A percentile compares a stretch with the other conserved stretches of the same genome.
Evolutionary conservation across 139 green algal genomes (phyloP).

Genomic region (Volvox reticuliferus): DNA sequence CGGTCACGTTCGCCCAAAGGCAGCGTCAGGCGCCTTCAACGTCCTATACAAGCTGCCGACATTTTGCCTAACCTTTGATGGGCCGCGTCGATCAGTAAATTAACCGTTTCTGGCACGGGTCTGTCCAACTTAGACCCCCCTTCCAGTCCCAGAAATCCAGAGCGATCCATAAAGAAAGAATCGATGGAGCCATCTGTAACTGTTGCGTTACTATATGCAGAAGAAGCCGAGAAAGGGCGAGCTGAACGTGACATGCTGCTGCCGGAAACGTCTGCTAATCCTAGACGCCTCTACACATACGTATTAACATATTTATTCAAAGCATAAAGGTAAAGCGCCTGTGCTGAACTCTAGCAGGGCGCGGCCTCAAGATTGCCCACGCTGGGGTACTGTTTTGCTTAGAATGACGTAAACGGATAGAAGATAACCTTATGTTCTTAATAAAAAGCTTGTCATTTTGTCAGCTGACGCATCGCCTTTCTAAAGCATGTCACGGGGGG

Average conservation of each 20-base stretch:
- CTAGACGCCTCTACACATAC: no score
- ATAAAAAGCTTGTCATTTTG: no score
- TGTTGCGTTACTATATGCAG: background rate
- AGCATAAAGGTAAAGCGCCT: no score
- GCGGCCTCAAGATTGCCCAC: no score
- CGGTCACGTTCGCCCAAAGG: background rate
- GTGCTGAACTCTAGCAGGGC: no score
- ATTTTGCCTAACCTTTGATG: slow-evolving; percentile 7
- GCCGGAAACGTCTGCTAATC: no score
- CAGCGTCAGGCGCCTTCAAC: background rate
- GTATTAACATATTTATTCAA: no score
- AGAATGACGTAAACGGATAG: no score
- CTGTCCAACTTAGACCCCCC: background rate
- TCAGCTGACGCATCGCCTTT: no score
- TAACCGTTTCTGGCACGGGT: background rate
- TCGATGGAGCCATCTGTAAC: background rate
- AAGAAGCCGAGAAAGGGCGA: background rate
- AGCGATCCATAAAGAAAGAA: background rate
- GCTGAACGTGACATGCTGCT: background rate
- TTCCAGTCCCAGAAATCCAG: background rate
- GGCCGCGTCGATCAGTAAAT: background rate
- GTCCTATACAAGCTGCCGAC: background rate
- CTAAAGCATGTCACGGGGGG: no score
- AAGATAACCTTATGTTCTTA: no score
- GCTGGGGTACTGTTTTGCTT: no score